Base-by-base conservation (phyloP, 345 rosid genomes). In the Linum lewisii region DNA sequence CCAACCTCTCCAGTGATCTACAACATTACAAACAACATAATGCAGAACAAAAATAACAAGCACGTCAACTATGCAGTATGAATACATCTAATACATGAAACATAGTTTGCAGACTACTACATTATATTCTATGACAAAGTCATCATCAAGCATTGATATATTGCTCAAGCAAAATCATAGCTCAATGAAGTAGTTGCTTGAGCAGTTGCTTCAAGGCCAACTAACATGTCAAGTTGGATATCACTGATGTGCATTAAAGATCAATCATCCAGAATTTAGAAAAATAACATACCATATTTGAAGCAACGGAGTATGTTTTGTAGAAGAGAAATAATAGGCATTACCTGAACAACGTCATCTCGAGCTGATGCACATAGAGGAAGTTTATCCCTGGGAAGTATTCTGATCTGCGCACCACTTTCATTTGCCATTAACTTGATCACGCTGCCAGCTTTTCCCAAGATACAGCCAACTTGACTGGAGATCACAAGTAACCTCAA, bases 301-400 rank as follows among this genome's bases (percentile, higher is more conserved):
- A 29, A 29, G 34, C 4, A 29, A 29, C 2, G 34, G 47, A 42
- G 13, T 42, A 11, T 42, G 13, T 5, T n/a, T 19, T 8, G 19
- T 51, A n/a, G 21, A 51, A 2, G 11, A 51, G 0, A 19, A 51
- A 19, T n/a, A n/a, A 51, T n/a, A 19, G 24, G 16, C 24, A 42
- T 51, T 68, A 84, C 95, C 88, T 80, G 88, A 66, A 82, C 82
- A 47, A 87, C 59, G 55, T 82, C 86, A 73, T 87, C 85, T 23
- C 74, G 68, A 62, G 75, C 66, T 53, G 76, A 77, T 59, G 79
- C 80, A 75, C 80, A 79, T 0, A 10, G 7, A 56, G 90, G 90
- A 63, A 77, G 79, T 66, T 82, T 77, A 72, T 87, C 88, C 75
- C 80, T 75, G 0, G 88, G 81, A 70, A 84, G 81, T 67, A 87